Conservation (phyloP, 306 rosid species). For the Macrotyloma uniflorum region DNA sequence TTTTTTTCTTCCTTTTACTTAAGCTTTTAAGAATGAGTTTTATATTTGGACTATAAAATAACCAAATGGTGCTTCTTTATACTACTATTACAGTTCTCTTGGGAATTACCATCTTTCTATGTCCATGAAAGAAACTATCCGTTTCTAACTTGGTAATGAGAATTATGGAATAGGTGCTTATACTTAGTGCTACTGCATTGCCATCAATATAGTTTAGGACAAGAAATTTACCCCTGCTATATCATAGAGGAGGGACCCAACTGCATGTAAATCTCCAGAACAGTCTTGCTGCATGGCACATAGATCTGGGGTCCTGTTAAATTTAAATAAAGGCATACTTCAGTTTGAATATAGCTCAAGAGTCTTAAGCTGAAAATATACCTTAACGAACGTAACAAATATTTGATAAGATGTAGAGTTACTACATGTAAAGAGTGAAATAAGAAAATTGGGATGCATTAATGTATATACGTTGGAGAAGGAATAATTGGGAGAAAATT, state of each 20-base stretch:
- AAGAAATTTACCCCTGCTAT: constrained; percentile 65
- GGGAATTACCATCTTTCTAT: neutral
- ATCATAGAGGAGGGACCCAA: constrained; percentile 70
- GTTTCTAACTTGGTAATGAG: neutral
- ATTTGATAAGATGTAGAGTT: neutral
- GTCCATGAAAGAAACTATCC: neutral
- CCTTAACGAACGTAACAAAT: neutral
- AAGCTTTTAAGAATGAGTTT: neutral
- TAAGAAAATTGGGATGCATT: neutral
- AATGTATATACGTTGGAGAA: neutral
- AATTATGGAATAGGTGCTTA: neutral
- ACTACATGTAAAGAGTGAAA: neutral
- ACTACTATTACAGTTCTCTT: neutral
- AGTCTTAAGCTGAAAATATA: neutral
- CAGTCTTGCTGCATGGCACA: constrained; percentile 83
- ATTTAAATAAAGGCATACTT: constrained; percentile 13
- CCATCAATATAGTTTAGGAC: constrained; percentile 5
- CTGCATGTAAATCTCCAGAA: constrained; percentile 71
- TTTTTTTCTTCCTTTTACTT: neutral
- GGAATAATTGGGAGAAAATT: neutral
- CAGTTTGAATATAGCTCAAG: neutral
- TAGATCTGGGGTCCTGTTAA: constrained; percentile 78
- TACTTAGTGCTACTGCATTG: neutral
- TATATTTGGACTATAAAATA: neutral
- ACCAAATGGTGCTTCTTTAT: neutral